Percentiles rank a stretch among this genome's conserved stretches.
Conservation (phyloP, 2,329 filamentous ascomycete genomes). For the Grosmannia huntii region DNA sequence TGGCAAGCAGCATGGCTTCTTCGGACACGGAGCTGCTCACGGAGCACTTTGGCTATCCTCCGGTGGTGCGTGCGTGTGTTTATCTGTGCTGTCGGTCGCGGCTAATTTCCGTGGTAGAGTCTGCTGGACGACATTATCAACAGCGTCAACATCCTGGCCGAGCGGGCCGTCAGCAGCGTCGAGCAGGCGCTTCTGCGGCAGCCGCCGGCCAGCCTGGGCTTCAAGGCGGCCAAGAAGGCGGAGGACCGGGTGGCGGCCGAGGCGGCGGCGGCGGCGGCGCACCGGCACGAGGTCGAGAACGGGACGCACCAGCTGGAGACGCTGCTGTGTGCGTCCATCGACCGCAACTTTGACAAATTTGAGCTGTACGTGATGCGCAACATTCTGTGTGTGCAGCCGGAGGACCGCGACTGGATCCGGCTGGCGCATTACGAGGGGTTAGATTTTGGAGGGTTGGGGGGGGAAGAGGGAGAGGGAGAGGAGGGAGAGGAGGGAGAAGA, state of each 20-base stretch:
- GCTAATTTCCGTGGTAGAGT: slow-evolving; percentile 38
- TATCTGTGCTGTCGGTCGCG: neutral
- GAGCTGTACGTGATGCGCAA: slow-evolving; percentile 87
- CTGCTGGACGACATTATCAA: slow-evolving; percentile 98
- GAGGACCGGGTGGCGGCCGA: slow-evolving; percentile 6
- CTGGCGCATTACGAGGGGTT: slow-evolving; percentile 73
- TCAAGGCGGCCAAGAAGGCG: slow-evolving; percentile 38
- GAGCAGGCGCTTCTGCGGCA: slow-evolving; percentile 69
- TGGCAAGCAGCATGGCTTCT: slow-evolving; percentile 14
- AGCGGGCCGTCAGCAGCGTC: slow-evolving; percentile 76
- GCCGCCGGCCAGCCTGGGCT: slow-evolving; percentile 69
- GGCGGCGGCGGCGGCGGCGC: slow-evolving; percentile 30
- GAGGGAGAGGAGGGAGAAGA: neutral
- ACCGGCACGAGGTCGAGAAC: slow-evolving; percentile 66
- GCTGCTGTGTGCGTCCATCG: slow-evolving; percentile 65
- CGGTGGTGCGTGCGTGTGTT: slow-evolving; percentile 50
- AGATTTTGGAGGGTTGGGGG: slow-evolving; percentile 25
- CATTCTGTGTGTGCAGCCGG: slow-evolving; percentile 55
- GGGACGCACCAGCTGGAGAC: slow-evolving; percentile 79
- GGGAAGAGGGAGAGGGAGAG: slow-evolving; percentile 9
- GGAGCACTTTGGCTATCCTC: slow-evolving; percentile 91
- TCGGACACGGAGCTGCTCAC: slow-evolving; percentile 61
- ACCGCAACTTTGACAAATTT: slow-evolving; percentile 75
- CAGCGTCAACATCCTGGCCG: slow-evolving; percentile 84
- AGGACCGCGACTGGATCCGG: slow-evolving; percentile 66